Evolutionary conservation across 345 rosid species (phyloP), one percentile per base, ranked within the genome.

Genomic region (Cardiospermum halicacabum): DNA sequence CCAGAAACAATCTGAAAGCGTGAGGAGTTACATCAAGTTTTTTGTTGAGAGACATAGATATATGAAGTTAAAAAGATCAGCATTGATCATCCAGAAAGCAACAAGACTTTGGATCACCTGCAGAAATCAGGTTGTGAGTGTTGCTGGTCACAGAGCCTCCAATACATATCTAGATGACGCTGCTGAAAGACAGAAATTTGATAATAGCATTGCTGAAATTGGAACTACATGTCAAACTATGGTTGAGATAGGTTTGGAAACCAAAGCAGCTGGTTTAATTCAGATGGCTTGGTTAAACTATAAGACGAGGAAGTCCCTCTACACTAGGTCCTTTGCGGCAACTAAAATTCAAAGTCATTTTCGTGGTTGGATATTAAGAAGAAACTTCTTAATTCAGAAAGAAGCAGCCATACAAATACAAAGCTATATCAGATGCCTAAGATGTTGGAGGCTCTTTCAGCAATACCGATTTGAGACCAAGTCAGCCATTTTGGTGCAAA

Each of bases 401-500:
- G 71, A 45, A 70, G 80, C 85, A 55, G 67, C 75, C 31, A 62
- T 63, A 65, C 81, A 31, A 69, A 72, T 84, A 54, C 87, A 84
- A 69, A 66, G 74, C 25, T 18, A 62, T 68, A 71, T 72, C 40
- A 71, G 78, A 36, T 15, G 59, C 34, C 61, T 68, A 50, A 80
- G 67, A 67, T 71, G 73, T 66, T 45, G 39, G 65, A 77, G 68
- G 58, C 60, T 66, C 48, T 76, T 60, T 55, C 70, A 67, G 26
- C 67, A 70, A 57, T 74, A 74, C 25, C 81, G 66, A 61, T 67
- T 67, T 31, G 70, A 75, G 61, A 65, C 64, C 28, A 73, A 47
- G 39, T 81, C 96, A 11, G 87, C 91, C 50, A 74, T 79, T 54
- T 16, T 69, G 34, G 74, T 92, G 62, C 97, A 92, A 70, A 75